phyloP scores from a whole-genome alignment of 2,329 filamentous ascomycete species.

The Orbilia quercus region DNA sequence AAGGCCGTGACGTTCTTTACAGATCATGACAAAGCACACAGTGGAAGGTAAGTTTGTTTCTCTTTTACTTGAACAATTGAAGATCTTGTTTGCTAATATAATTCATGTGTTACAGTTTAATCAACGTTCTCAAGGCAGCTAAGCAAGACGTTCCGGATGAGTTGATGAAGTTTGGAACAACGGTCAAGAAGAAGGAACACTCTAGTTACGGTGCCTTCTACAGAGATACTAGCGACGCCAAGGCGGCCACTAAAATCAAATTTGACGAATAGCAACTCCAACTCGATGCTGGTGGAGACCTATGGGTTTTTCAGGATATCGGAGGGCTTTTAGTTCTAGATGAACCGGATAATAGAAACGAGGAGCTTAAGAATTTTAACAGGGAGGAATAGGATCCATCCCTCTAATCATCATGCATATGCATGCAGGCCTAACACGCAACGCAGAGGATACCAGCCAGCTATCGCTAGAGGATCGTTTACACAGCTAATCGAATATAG shows the following conservation, averaged over 20 bases:
- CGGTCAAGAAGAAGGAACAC: slow-evolving; percentile 98
- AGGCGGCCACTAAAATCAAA: slow-evolving; percentile 59
- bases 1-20: slow-evolving; percentile 94
- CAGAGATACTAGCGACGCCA: slow-evolving; percentile 80
- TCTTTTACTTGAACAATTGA: slow-evolving; percentile 31
- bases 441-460: no score
- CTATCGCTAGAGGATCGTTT: no score
- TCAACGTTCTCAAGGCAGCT: slow-evolving; percentile 94
- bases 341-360: background rate
- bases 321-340: slow-evolving; percentile 17
- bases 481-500: no score
- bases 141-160: slow-evolving; percentile 90
- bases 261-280: slow-evolving; percentile 59
- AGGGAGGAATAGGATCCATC: no score
- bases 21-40: slow-evolving; percentile 90
- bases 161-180: slow-evolving; percentile 93
- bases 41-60: slow-evolving; percentile 77
- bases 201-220: slow-evolving; percentile 95
- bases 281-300: slow-evolving; percentile 18
- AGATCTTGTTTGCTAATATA: slow-evolving; percentile 57
- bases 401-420: no score
- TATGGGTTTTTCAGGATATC: slow-evolving; percentile 32
- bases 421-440: no score
- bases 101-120: slow-evolving; percentile 69
- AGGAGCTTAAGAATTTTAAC: background rate